Percentiles rank a stretch among this genome's conserved stretches.
These are phyloP conservation scores for Aspergillus ellipticus DNA, from an alignment of 495 filamentous ascomycete species.

Conservation along the genomic window DNA sequence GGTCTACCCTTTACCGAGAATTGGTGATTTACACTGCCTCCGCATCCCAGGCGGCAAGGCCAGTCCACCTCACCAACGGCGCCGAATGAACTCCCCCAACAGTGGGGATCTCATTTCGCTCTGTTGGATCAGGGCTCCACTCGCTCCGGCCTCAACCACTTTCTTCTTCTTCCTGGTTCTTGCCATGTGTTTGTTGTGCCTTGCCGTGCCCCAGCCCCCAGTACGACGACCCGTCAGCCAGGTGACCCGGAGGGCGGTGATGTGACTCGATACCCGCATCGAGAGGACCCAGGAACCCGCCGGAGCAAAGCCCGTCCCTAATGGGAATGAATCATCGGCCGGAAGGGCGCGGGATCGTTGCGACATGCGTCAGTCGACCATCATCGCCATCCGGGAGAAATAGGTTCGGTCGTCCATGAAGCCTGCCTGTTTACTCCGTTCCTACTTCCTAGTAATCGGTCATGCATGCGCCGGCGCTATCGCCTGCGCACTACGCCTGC, in stretches of 20 bases:
- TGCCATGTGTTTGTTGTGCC: constrained; percentile 11
- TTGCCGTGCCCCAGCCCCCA: neutral
- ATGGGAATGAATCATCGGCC: neutral
- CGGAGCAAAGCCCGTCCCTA: neutral
- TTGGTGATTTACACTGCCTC: constrained; percentile 4
- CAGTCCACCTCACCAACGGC: constrained; percentile 16
- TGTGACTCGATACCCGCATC: neutral
- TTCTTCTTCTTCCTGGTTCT: constrained; percentile 8
- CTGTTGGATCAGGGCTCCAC: constrained; percentile 12
- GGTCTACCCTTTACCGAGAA: neutral
- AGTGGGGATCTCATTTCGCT: constrained; percentile 23
- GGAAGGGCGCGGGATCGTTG: neutral
- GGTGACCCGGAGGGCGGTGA: neutral
- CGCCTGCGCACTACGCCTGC: neutral
- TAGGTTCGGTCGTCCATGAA: neutral
- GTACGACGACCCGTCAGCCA: neutral
- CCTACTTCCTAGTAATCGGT: neutral
- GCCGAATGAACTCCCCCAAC: constrained; percentile 18
- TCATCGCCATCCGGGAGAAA: neutral
- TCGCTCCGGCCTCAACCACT: neutral
- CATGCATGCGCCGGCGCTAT: neutral
- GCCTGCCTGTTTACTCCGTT: neutral
- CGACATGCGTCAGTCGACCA: neutral
- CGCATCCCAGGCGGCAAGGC: neutral
- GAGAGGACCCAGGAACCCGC: neutral